These are phyloP conservation scores for Trichoderma guizhouense DNA, from an alignment of 2,329 filamentous ascomycete species.

Conservation along the genomic window DNA sequence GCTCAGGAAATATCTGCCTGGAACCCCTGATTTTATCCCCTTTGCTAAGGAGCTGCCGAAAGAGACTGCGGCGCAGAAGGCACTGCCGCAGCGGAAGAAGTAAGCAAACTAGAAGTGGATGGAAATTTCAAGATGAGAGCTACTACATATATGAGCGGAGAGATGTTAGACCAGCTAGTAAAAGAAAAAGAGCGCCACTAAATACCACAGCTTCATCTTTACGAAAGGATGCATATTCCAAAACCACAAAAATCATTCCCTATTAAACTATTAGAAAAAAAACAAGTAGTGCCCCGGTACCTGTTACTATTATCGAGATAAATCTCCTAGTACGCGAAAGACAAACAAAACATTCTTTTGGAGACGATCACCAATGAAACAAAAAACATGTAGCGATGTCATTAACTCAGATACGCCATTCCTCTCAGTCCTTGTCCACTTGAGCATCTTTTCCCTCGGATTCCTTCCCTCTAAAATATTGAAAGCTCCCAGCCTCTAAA, in stretches of 20 bases:
- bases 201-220: neutral
- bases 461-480: constrained; percentile 1
- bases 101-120: constrained; percentile 24
- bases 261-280: constrained; percentile 1
- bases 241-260: neutral
- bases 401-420: constrained; percentile 16
- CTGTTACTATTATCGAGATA: constrained; percentile 13
- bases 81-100: constrained; percentile 31
- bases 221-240: neutral
- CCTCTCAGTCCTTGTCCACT: constrained; percentile 9
- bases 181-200: neutral
- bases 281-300: neutral
- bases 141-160: neutral
- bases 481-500: constrained; percentile 1
- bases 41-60: constrained; percentile 84
- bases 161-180: neutral
- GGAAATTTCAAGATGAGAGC: neutral
- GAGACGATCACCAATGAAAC: constrained; percentile 14
- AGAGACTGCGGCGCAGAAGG: constrained; percentile 45
- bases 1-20: constrained; percentile 85
- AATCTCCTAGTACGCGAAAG: constrained; percentile 4
- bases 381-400: constrained; percentile 13
- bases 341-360: constrained; percentile 14
- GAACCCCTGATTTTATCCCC: constrained; percentile 82
- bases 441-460: neutral